Base-by-base conservation (phyloP, 208 protist species). In the Kentomonas sorsogonicus region DNA sequence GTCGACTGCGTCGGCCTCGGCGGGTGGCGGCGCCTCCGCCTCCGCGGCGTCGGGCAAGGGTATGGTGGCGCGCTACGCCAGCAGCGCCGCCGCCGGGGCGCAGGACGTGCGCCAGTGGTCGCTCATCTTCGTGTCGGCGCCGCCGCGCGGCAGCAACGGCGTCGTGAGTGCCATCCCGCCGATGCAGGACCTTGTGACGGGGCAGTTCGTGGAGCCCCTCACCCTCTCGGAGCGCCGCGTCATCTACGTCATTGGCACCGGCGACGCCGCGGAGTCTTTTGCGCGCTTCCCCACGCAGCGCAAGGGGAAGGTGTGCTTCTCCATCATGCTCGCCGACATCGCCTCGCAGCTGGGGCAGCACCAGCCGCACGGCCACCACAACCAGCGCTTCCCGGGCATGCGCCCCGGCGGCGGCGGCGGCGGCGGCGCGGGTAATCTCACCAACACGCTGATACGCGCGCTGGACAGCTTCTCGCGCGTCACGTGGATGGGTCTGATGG, bases 401-500 rank as follows among this genome's bases (percentile, higher is more conserved):
- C n/a, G n/a, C n/a, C n/a, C n/a, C n/a, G n/a, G n/a, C n/a, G n/a
- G n/a, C n/a, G n/a, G n/a, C n/a, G n/a, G n/a, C n/a, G n/a, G n/a
- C n/a, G n/a, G n/a, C n/a, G n/a, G n/a, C n/a, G n/a, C n/a, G n/a
- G n/a, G n/a, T n/a, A n/a, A n/a, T n/a, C 59, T 94, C n/a, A 92
- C 88, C 18, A 60, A 66, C 26, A 75, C 73, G 43, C 69, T 94
- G 4, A 77, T 74, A 29, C 72, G 84, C 26, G 83, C 88, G 9
- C 53, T 94, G 31, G 79, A 94, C 66, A 52, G 57, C 52, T 94
- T 94, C 66, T 91, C 84, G 16, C 88, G 88, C 48, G 70, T 84
- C 40, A 94, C 88, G 45, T 94, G 88, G 84, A 86, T 92, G 70
- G 74, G 77, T 1, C 66, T 94, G 26, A 88, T 94, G 84, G 69